Base-by-base conservation (phyloP, 345 rosid species). In the Alliaria petiolata region DNA sequence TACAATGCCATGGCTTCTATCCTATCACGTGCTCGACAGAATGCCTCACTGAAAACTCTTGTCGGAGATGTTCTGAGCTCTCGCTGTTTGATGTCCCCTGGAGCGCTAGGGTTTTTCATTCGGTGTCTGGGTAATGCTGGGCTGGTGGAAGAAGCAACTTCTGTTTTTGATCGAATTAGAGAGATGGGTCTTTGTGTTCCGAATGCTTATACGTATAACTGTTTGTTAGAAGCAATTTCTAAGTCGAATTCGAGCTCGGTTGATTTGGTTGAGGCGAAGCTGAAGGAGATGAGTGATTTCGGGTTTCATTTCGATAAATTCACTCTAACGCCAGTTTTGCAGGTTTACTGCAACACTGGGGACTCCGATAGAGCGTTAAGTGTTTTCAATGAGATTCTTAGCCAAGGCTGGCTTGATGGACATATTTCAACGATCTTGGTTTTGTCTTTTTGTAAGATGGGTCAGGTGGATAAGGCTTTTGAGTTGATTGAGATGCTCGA, bases 11-110 rank as follows among this genome's bases (percentile, higher is more conserved):
- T 93, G 96, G 96, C 97, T 0, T 82, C 80, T 15, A 78, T 87
- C 82, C 93, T 93, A 57, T 89, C 96, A 83, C 81, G 85, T 85
- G 97, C 89, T 93, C 97, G 98, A 88, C 93, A 85, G 75, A 84
- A 82, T 82, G 89, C 84, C 84, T 73, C 74, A 81, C 66, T 93
- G 81, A 87, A 67, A 73, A 61, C 10, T 62, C 78, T 93, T 76
- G 85, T 69, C 0, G 17, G 22, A 35, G 83, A 87, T 31, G 76
- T 86, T 63, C 40, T 87, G 12, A 70, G 34, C 73, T 86, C 92
- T 4, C 72, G 76, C 2, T 93, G 93, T 76, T 46, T 50, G 8
- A 86, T 93, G 87, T 76, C 84, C 3, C 93, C 96, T 7, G 97
- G 98, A 3, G 84, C 96, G 19, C 76, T 93, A 74, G 98, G 98